Evolutionary conservation across 2,329 filamentous ascomycete species (phyloP), one percentile per base, ranked within the genome.

Genomic region (Nannizzia gypsea): DNA sequence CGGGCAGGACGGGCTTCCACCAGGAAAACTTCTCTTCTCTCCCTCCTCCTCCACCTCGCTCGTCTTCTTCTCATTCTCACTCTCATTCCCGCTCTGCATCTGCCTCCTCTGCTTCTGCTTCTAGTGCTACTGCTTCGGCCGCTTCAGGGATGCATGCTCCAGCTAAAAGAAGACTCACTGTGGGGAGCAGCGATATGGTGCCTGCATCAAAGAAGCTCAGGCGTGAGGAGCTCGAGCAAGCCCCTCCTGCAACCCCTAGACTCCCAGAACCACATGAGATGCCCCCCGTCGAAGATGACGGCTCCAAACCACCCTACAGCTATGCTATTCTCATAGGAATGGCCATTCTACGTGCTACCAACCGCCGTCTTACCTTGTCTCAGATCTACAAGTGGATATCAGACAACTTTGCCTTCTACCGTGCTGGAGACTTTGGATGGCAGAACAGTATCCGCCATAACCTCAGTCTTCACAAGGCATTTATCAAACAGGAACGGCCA

Each of bases 301-400:
- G 91, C 67, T 79, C 80, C 59, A 97, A 99, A 72, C 93, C 93
- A 4, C 82, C 85, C 3, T 90, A 92, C 74, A 97, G 91, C 76
- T 99, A 99, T 71, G 92, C 93, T 20, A 88, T 88, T 66, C 81
- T 99, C 66, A 97, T 97, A 65, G 93, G 89, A 70, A 96, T 96
- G 91, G 90, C 93, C 57, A 96, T 99, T 67, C 79, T 97, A 22
- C 85, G 91, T 63, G 89, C 93, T 3, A 86, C 88, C 11, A 84
- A 86, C 63, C 85, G 90, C 62, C 87, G 89, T 58, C 80, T 97
- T 63, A 97, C 93, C 0, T 81, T 99, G 17, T 85, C 90, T 26
- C 90, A 96, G 73, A 99, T 99, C 66, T 99, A 97, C 81, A 96
- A 95, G 71, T 99, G 93, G 92, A 97, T 99, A 67, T 95, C 90